Percentiles rank a stretch among this genome's conserved stretches.
Conservation (phyloP, 306 rosid genomes). For the Hippophae tibetana region DNA sequence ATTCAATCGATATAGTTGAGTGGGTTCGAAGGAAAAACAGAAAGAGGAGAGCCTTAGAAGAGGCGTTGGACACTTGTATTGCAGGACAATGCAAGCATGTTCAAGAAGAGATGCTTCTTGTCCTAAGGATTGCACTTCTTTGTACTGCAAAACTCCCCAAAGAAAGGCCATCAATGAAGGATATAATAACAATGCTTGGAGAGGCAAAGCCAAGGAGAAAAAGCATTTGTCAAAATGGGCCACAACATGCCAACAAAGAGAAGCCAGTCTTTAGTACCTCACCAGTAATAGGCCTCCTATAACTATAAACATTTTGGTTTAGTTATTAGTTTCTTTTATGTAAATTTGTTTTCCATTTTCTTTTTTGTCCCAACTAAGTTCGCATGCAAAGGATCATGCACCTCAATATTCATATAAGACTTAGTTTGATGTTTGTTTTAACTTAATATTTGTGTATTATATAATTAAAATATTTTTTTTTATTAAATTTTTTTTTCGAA, state of each 20-base stretch:
- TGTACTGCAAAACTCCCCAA: constrained; percentile 74
- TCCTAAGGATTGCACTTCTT: constrained; percentile 64
- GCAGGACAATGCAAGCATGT: constrained; percentile 67
- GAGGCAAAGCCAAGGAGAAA: constrained; percentile 90
- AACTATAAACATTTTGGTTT: constrained; percentile 7
- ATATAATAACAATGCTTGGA: constrained; percentile 68
- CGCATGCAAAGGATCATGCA: neutral
- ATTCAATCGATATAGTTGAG: constrained; percentile 46
- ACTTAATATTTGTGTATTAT: too few relatives aligned
- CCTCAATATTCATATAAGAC: too few relatives aligned
- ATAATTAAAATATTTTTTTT: too few relatives aligned
- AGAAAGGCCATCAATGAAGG: constrained; percentile 84
- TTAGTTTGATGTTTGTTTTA: too few relatives aligned
- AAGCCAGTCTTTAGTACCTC: constrained; percentile 48
- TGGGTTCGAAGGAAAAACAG: constrained; percentile 51
- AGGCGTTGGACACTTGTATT: constrained; percentile 47
- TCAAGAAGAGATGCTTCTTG: constrained; percentile 86
- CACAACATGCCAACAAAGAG: constrained; percentile 30
- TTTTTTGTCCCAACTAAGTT: neutral
- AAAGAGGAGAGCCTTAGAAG: constrained; percentile 36
- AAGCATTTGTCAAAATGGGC: constrained; percentile 42
- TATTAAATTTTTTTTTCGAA: too few relatives aligned
- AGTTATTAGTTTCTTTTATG: neutral
- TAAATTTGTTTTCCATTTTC: neutral
- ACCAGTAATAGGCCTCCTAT: constrained; percentile 36